phyloP scores from a whole-genome alignment of 108 stramenopile species.

The Conticribra weissflogii region DNA sequence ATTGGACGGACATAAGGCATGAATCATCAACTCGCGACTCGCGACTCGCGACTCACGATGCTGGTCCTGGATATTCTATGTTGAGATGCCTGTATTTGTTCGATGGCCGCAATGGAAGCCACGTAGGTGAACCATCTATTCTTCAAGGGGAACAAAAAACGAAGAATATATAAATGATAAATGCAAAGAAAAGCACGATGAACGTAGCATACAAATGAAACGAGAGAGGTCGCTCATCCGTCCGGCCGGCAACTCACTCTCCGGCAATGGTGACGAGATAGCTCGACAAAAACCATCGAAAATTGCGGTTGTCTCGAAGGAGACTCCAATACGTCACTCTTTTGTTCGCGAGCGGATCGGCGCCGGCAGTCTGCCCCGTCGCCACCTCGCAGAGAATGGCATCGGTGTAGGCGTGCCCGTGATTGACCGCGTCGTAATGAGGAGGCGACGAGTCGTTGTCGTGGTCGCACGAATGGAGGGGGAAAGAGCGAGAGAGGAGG shows the following conservation, averaged over 20 bases:
- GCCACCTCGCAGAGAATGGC: neutral
- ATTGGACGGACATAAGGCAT: neutral
- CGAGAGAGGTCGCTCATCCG: too few relatives aligned
- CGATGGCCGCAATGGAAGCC: conserved; percentile 37
- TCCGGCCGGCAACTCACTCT: conserved; percentile 81
- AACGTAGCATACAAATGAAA: neutral
- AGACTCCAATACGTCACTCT: conserved; percentile 47
- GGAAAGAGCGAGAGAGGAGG: too few relatives aligned
- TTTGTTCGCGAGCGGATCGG: neutral
- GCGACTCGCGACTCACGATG: conserved; percentile 34
- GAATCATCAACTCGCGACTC: too few relatives aligned
- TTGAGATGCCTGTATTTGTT: conserved; percentile 31
- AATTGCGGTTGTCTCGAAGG: conserved; percentile 41
- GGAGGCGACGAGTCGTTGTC: too few relatives aligned
- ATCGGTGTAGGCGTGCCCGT: conserved; percentile 7
- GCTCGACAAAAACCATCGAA: conserved; percentile 55
- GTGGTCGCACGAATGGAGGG: too few relatives aligned
- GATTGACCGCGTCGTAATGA: conserved; percentile 2
- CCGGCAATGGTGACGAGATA: conserved; percentile 63
- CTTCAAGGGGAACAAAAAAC: neutral
- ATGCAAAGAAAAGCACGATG: neutral
- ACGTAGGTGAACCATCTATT: conserved; percentile 47
- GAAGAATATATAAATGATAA: neutral
- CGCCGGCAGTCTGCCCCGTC: neutral
- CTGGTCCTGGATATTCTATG: conserved; percentile 37